Conservation (phyloP, 768 basidiomycete species). For the Hemileccinum impolitum region DNA sequence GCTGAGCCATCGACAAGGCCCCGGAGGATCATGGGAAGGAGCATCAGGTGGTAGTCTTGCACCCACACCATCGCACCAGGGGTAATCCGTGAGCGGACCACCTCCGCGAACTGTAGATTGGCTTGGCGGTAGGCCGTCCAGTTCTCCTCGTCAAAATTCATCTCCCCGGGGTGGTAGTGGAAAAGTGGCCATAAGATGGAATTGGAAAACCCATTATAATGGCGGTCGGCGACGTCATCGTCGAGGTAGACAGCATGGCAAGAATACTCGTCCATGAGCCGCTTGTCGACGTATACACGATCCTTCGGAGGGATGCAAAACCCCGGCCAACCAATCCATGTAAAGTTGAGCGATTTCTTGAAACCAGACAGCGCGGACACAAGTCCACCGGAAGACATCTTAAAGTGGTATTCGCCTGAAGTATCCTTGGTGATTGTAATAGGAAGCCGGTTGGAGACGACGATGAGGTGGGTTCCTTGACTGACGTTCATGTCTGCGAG, state of each 20-base stretch:
- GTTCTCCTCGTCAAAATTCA: constrained; percentile 99
- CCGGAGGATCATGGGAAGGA: constrained; percentile 93
- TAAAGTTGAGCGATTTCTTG: constrained; percentile 97
- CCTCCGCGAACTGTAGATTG: constrained; percentile 92
- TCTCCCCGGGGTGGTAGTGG: constrained; percentile 99
- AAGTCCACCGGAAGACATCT: constrained; percentile 98
- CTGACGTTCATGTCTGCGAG: constrained; percentile 43
- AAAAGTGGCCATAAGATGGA: constrained; percentile 99
- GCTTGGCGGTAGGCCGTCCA: constrained; percentile 98
- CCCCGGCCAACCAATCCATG: constrained; percentile 96
- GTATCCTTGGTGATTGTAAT: constrained; percentile 95
- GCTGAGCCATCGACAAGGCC: constrained; percentile 75
- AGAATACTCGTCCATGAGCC: constrained; percentile 91
- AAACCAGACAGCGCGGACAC: constrained; percentile 96
- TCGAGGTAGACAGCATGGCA: constrained; percentile 98
- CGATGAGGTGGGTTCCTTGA: constrained; percentile 74
- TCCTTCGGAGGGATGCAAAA: constrained; percentile 93
- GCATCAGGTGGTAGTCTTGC: constrained; percentile 97
- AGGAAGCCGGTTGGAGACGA: constrained; percentile 93
- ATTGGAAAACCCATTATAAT: constrained; percentile 99
- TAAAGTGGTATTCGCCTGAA: constrained; percentile 92
- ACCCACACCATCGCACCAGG: constrained; percentile 98
- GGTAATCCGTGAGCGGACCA: constrained; percentile 70
- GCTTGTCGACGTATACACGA: constrained; percentile 84
- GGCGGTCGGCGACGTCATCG: constrained; percentile 96